Percentiles rank a stretch among this genome's conserved stretches.
phyloP scores from a whole-genome alignment of 2,329 filamentous ascomycete species.

The Calonectria montana region DNA sequence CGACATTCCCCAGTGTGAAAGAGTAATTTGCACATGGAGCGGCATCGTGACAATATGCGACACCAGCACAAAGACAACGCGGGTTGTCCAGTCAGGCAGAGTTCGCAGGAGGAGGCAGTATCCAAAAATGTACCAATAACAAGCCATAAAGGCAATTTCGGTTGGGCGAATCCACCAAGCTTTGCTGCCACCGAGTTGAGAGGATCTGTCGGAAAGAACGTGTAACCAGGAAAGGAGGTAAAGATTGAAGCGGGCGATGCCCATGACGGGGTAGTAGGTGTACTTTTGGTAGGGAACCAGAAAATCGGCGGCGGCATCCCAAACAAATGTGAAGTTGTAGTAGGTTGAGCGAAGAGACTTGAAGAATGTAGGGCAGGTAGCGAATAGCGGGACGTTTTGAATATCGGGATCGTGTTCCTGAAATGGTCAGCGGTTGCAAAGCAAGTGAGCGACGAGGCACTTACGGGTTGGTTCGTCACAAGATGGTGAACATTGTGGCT shows the following conservation, averaged over 20 bases:
- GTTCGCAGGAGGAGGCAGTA: slow-evolving; percentile 71
- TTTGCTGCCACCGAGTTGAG: slow-evolving; percentile 64
- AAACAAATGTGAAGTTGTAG: slow-evolving; percentile 73
- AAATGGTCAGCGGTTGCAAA: neutral
- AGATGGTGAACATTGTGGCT: slow-evolving; percentile 77
- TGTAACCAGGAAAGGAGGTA: slow-evolving; percentile 76
- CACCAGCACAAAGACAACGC: slow-evolving; percentile 71
- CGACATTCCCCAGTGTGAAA: slow-evolving; percentile 80
- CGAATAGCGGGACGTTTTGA: slow-evolving; percentile 77
- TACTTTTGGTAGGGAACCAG: slow-evolving; percentile 72
- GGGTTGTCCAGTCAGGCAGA: slow-evolving; percentile 68
- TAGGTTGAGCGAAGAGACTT: slow-evolving; percentile 71
- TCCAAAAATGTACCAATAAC: slow-evolving; percentile 77
- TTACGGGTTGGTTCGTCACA: slow-evolving; percentile 70
- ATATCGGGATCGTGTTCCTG: slow-evolving; percentile 69
- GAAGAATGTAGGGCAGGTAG: slow-evolving; percentile 74
- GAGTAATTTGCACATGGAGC: slow-evolving; percentile 77
- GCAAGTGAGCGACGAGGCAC: slow-evolving; percentile 16
- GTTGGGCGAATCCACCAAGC: slow-evolving; percentile 76
- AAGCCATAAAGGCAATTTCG: slow-evolving; percentile 70
- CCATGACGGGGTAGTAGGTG: slow-evolving; percentile 76
- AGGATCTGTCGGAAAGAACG: slow-evolving; percentile 66
- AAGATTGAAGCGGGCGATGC: slow-evolving; percentile 77
- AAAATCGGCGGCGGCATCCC: slow-evolving; percentile 70
- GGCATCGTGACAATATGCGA: slow-evolving; percentile 75